Evolutionary conservation across 306 rosid genomes (phyloP).

Genomic region (Alnus rubra): DNA sequence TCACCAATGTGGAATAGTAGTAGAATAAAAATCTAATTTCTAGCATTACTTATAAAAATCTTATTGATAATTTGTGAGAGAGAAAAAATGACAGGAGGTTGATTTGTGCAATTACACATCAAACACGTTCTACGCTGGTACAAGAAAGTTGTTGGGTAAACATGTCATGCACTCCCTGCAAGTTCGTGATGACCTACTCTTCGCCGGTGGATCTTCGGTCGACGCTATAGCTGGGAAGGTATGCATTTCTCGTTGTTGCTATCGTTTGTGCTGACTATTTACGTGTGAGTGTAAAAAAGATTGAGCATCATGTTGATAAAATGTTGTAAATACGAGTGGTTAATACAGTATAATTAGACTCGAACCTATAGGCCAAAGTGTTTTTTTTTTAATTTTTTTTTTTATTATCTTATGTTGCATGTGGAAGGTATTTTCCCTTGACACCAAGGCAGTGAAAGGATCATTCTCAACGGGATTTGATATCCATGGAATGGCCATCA

Average conservation of each 20-base stretch:
- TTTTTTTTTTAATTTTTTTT: neutral
- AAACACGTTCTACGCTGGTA: slow-evolving; percentile 70
- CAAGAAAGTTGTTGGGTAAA: slow-evolving; percentile 77
- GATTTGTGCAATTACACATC: slow-evolving; percentile 59
- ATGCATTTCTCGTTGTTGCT: slow-evolving; percentile 13
- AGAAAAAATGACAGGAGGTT: slow-evolving; percentile 64
- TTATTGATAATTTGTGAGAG: neutral
- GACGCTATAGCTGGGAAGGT: slow-evolving; percentile 84
- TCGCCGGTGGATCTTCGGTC: slow-evolving; percentile 71
- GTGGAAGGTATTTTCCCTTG: slow-evolving; percentile 56
- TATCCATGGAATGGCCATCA: slow-evolving; percentile 64
- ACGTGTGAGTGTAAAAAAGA: too few species aligned
- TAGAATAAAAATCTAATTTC: too few species aligned
- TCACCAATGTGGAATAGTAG: too few species aligned
- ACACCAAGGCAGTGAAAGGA: slow-evolving; percentile 66
- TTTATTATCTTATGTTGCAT: neutral
- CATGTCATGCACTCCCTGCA: slow-evolving; percentile 72
- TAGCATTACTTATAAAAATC: too few species aligned
- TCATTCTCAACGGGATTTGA: slow-evolving; percentile 70
- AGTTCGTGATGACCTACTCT: slow-evolving; percentile 61
- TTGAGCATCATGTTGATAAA: too few species aligned
- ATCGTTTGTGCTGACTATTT: neutral
- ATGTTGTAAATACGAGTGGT: too few species aligned
- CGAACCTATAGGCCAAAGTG: too few species aligned
- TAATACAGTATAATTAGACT: too few species aligned